phyloP scores from a whole-genome alignment of 2,329 filamentous ascomycete species.

The Microascus cirrosus region DNA sequence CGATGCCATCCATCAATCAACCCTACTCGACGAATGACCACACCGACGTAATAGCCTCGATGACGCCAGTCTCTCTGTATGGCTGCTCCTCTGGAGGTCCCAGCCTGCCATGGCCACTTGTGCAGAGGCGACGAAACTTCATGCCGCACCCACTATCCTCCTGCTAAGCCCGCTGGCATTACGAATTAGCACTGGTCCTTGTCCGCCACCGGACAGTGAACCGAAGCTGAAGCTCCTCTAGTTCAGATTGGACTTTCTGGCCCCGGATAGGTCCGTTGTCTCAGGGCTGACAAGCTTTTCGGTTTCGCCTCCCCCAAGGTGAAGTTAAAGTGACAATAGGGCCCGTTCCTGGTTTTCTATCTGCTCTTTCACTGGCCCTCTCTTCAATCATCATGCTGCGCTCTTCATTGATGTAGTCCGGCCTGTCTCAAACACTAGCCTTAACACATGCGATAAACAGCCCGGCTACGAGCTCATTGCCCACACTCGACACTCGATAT shows the following conservation, averaged over 20 bases:
- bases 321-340: not conserved
- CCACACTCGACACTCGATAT: not conserved
- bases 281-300: not conserved
- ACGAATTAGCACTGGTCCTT: not conserved
- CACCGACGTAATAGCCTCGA: not conserved
- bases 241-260: not conserved
- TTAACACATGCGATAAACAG: not conserved
- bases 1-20: not conserved
- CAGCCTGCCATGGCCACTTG: not conserved
- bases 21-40: not conserved
- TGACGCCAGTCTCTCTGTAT: not conserved
- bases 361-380: not conserved
- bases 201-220: not conserved
- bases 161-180: not conserved
- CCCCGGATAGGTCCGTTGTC: not conserved
- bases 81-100: not conserved
- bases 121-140: not conserved
- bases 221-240: not conserved
- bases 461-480: not conserved
- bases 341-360: not conserved
- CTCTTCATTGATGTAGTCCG: not conserved
- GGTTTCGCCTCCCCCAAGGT: not conserved
- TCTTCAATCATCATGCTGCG: not conserved
- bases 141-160: not conserved
- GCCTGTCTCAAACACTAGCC: not conserved